Evolutionary conservation across 176 grass and related monocot species (phyloP), one percentile per base, ranked within the genome.

Genomic region (Rhynchospora breviuscula): DNA sequence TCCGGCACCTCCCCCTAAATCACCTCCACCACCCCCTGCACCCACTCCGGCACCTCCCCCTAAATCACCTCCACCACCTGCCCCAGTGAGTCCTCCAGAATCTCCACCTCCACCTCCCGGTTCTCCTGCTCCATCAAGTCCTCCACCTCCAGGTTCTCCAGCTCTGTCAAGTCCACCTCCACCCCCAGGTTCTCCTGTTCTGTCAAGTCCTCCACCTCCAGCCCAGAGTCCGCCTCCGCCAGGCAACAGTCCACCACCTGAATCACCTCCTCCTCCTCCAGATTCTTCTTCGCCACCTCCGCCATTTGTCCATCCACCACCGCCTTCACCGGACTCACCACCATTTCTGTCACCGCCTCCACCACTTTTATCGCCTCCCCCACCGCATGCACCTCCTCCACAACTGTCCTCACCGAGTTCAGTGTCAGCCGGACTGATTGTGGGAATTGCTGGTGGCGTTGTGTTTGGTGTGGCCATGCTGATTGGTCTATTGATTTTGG

Each of bases 401-500:
- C 53, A 58, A 5, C 47, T 73, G 0, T 43, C 82, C 0, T 53
- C 85, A 26, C 35, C 81, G n/a, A 60, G 79, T 1, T 12, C 9
- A 35, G 56, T 18, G 31, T 19, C 44, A 56, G 13, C 52, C 53
- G 80, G 18, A 19, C 7, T 94, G 25, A 85, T 73, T 26, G 84
- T 68, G 11, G 92, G 90, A n/a, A 80, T 87, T 59, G 80, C 89
- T 47, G 89, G 85, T 1, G 90, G 26, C 0, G 70, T 66, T 0
- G 92, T 91, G 10, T 44, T 88, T 10, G 21, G 46, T 26, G 6
- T 88, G 25, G 47, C 89, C 13, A 79, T 83, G 2, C 84, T 97
- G 43, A 48, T 80, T 0, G 92, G 67, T 61, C 22, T 84, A 0
- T 82, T 90, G 7, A 86, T 85, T 79, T 87, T 67, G 85, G 65